These are phyloP conservation scores for Leucocoprinus leucothites DNA, from an alignment of 768 basidiomycete genomes.

Conservation along the genomic window DNA sequence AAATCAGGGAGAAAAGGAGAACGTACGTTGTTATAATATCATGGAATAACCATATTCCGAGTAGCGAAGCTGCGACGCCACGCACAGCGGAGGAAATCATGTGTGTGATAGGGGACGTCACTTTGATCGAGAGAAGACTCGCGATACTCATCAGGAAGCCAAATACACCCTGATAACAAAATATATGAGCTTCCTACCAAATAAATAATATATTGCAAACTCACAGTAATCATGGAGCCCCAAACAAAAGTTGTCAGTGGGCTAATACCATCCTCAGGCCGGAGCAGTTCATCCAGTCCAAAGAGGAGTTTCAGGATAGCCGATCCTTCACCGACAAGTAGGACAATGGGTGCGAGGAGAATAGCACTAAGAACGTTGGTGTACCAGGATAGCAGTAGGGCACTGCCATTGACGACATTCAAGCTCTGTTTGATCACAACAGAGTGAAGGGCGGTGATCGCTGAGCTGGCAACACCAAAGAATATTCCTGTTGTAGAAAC, in stretches of 20 bases:
- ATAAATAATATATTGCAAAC: slow-evolving; percentile 20
- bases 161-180: slow-evolving; percentile 57
- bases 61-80: slow-evolving; percentile 86
- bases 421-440: slow-evolving; percentile 92
- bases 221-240: slow-evolving; percentile 77
- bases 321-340: slow-evolving; percentile 74
- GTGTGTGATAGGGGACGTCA: slow-evolving; percentile 96
- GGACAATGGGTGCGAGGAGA: slow-evolving; percentile 66
- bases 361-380: slow-evolving; percentile 80
- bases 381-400: slow-evolving; percentile 88
- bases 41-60: slow-evolving; percentile 77
- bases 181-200: not conserved
- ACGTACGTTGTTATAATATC: slow-evolving; percentile 80
- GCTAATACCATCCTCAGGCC: slow-evolving; percentile 37
- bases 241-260: slow-evolving; percentile 65
- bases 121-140: slow-evolving; percentile 90
- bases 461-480: slow-evolving; percentile 82
- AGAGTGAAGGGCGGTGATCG: slow-evolving; percentile 88
- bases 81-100: slow-evolving; percentile 97
- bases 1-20: not conserved
- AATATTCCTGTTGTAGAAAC: slow-evolving; percentile 62
- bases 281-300: slow-evolving; percentile 34
- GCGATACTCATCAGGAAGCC: slow-evolving; percentile 97
- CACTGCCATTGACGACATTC: slow-evolving; percentile 75
- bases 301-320: slow-evolving; percentile 61